Percentiles rank a stretch among this genome's conserved stretches.
Evolutionary conservation across 176 grass and related monocot genomes (phyloP).

Genomic region (Miscanthus lutarioriparius): DNA sequence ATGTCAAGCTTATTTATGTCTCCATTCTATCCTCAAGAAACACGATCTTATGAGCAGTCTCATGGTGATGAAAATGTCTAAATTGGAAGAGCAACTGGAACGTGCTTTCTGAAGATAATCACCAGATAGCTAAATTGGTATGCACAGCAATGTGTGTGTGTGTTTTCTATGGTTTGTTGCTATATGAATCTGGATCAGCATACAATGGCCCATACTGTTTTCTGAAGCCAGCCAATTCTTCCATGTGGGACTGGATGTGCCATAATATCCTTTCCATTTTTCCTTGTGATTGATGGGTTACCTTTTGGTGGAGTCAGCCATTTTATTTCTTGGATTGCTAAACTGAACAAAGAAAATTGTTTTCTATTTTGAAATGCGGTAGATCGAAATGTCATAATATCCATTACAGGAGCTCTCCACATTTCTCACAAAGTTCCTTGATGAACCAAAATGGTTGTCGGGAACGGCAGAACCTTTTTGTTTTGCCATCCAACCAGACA

Average conservation of each 20-base stretch:
- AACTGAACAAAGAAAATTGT: not conserved
- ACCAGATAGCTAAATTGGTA: constrained; percentile 27
- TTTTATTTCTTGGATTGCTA: not conserved
- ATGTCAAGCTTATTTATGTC: constrained; percentile 43
- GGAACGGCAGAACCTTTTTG: not conserved
- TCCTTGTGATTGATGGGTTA: not conserved
- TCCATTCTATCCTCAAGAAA: constrained; percentile 45
- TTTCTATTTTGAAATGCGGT: constrained; percentile 6
- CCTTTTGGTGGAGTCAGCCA: not conserved
- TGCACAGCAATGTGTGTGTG: not conserved
- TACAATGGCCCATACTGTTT: not conserved
- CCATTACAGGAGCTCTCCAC: not conserved
- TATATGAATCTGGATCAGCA: not conserved
- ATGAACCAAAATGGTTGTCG: not conserved
- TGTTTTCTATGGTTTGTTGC: not conserved
- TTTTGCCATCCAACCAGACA: not conserved
- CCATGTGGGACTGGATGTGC: constrained; percentile 12
- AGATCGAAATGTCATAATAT: constrained; percentile 1
- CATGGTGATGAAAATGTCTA: constrained; percentile 46
- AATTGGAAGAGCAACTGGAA: constrained; percentile 44
- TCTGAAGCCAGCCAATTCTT: not conserved
- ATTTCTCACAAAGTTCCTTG: constrained; percentile 11
- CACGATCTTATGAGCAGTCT: constrained; percentile 30
- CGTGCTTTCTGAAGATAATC: constrained; percentile 16
- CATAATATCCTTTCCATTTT: not conserved